Base-by-base conservation (phyloP, 768 basidiomycete genomes). In the Calocybe cyanea region DNA sequence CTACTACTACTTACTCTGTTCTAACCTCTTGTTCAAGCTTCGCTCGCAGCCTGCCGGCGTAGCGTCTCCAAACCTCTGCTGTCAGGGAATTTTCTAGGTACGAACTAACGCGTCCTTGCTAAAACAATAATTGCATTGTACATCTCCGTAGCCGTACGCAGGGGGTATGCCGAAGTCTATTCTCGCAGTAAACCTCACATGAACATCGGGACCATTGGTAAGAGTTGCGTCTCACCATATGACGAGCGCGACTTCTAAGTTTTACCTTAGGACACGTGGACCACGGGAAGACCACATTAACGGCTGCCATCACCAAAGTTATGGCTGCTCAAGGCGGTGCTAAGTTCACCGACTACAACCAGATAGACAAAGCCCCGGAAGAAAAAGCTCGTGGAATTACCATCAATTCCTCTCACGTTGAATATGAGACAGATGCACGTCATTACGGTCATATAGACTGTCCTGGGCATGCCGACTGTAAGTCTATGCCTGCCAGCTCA, bases 311-410 rank as follows among this genome's bases (percentile, higher is more conserved):
- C 59, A 99, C 96, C 57, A 98, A 90, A 64, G 87, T 93, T 45
- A 79, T 98, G 45, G 72, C 96, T 20, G 73, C 80, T 53, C 66
- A 70, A 36, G 89, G 90, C 48, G 86, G 83, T 43, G 82, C 82
- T 46, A 84, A 75, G 57, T 98, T 99, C 71, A 90, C 94, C 52
- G 94, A 93, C 76, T 99, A 99, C 74, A 81, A 77, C 39, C 83
- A 92, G 68, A 99, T 99, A 58, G 96, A 99, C 87, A 97, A 90
- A 75, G 96, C 96, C 7, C 96, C 96, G 2, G 96, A 99, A 69
- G 96, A 99, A 74, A 95, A 92, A 70, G 95, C 95, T 50, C 91
- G 96, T 64, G 96, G 96, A 68, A 99, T 99, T 69, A 99, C 96
- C 51, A 99, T 99, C 69, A 93, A 95, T 68, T 95, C 96, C 17